Percentiles rank a stretch among this genome's conserved stretches.
phyloP scores from a whole-genome alignment of 768 basidiomycete genomes.

The Termitomyces sp. region DNA sequence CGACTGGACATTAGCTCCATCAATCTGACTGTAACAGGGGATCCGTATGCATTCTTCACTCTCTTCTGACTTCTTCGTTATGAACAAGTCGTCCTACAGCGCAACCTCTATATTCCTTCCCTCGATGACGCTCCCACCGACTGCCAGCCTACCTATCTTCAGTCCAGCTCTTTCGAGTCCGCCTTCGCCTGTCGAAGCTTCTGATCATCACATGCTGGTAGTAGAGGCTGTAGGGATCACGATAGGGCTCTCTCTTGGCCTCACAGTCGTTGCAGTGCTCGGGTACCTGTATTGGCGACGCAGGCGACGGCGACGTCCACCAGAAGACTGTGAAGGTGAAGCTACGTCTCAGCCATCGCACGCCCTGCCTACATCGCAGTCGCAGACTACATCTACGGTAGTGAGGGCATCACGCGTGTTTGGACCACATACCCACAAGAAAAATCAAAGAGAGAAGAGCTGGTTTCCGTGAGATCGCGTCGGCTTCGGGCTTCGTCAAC shows the following conservation, averaged over 20 bases:
- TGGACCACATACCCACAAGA: not conserved
- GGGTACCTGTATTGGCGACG: constrained; percentile 24
- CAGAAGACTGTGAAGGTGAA: constrained; percentile 10
- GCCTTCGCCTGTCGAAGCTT: constrained; percentile 1
- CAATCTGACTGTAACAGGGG: constrained; percentile 32
- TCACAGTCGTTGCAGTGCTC: constrained; percentile 20
- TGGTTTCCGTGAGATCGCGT: constrained; percentile 2
- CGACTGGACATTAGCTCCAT: constrained; percentile 38
- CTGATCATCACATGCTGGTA: constrained; percentile 15
- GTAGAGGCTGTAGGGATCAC: constrained; percentile 25
- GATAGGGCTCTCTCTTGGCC: constrained; percentile 28
- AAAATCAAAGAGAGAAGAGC: not conserved
- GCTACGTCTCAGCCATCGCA: constrained; percentile 2
- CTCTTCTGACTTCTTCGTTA: no score
- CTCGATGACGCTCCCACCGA: constrained; percentile 32
- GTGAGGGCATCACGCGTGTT: not conserved
- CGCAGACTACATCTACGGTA: not conserved
- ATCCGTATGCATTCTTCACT: constrained; percentile 27
- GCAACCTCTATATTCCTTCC: constrained; percentile 32
- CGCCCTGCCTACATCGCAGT: not conserved
- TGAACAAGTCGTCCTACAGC: constrained; percentile 7
- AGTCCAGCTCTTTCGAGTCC: constrained; percentile 5
- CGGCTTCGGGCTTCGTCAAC: not conserved
- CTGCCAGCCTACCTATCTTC: constrained; percentile 31
- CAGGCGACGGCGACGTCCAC: constrained; percentile 14